Evolutionary conservation across 257 asterid species (phyloP).

Genomic region (Buddleja alternifolia): DNA sequence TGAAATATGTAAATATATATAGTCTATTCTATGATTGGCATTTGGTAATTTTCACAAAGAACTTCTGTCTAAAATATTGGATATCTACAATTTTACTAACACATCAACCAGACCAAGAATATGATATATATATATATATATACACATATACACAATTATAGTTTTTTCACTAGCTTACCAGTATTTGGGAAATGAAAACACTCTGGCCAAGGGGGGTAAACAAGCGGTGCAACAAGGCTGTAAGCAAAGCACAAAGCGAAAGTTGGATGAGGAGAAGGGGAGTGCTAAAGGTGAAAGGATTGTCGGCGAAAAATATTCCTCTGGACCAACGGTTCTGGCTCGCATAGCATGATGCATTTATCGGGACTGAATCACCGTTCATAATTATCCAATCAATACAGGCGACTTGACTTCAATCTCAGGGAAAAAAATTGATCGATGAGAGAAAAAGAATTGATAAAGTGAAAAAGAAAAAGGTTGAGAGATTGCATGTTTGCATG

Average conservation of each 20-base stretch:
- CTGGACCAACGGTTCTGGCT: background rate
- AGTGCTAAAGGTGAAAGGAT: constrained; percentile 26
- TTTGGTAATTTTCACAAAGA: constrained; percentile 12
- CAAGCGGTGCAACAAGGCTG: constrained; percentile 23
- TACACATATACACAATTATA: too few species aligned
- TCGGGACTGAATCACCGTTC: constrained; percentile 11
- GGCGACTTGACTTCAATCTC: too few species aligned
- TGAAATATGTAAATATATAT: too few species aligned
- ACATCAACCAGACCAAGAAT: too few species aligned
- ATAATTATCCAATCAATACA: constrained; percentile 16
- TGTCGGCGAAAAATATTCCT: constrained; percentile 30
- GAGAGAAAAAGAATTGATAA: background rate
- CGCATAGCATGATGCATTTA: constrained; percentile 12
- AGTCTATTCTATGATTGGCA: too few species aligned
- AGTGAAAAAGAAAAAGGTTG: background rate
- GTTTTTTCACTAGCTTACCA: too few species aligned
- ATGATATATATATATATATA: too few species aligned
- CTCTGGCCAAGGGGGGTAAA: constrained; percentile 32
- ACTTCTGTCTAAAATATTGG: background rate
- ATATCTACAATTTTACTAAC: background rate
- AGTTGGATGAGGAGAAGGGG: constrained; percentile 26
- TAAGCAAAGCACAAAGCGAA: constrained; percentile 20
- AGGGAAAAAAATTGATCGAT: too few species aligned
- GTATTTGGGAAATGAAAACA: constrained; percentile 30
- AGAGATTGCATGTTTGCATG: background rate